Evolutionary conservation across 139 green algal species (phyloP).

Genomic region (Gonium pectorale): DNA sequence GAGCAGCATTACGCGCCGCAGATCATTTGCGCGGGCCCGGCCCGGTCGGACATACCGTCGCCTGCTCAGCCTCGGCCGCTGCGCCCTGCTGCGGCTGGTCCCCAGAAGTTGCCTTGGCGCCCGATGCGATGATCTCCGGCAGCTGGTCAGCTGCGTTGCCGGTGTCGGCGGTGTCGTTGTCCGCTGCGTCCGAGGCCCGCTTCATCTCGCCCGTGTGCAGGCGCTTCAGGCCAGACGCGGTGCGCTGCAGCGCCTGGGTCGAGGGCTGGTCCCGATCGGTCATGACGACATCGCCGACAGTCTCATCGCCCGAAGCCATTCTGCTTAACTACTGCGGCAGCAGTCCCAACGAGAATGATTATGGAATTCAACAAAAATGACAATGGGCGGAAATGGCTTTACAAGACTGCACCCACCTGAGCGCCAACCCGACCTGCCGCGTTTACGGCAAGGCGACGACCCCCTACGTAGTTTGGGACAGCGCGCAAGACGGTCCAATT

Average conservation of each 20-base stretch:
- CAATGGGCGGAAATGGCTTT: background rate
- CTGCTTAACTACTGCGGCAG: background rate
- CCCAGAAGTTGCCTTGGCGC: background rate
- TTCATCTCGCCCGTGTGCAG: slow-evolving; percentile 29
- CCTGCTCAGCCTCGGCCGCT: background rate
- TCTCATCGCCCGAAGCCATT: background rate
- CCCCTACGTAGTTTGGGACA: no score
- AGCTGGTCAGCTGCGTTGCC: background rate
- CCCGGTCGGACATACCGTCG: background rate
- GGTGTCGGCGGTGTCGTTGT: background rate
- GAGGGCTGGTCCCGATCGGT: slow-evolving; percentile 7
- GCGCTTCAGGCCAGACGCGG: slow-evolving; percentile 18
- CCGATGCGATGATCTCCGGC: background rate
- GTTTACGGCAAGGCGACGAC: no score
- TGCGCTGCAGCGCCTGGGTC: background rate
- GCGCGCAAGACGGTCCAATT: no score
- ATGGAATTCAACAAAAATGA: background rate
- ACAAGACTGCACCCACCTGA: background rate
- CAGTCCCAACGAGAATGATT: no score
- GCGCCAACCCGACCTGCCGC: no score
- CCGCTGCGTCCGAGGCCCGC: background rate
- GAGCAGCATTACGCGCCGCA: background rate
- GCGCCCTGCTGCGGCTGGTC: background rate
- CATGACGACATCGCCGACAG: slow-evolving; percentile 10
- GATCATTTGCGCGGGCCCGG: background rate